A percentile compares a stretch with the other conserved stretches of the same genome.
Conservation (phyloP, 352 stramenopile genomes). For the Globisporangium middletonii region DNA sequence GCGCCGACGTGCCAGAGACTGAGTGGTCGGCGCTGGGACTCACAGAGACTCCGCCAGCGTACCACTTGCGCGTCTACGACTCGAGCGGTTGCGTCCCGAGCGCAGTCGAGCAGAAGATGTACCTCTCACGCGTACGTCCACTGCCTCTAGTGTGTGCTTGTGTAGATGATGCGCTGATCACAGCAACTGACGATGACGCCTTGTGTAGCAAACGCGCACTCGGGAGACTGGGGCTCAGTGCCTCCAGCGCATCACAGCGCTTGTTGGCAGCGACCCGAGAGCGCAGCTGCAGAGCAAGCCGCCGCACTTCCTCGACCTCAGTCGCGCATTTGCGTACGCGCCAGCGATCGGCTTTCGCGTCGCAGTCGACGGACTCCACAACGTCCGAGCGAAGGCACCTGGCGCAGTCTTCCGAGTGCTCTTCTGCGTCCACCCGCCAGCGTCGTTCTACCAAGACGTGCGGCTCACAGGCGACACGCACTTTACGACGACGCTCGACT, state of each 20-base stretch:
- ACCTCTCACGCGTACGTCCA: slow-evolving; percentile 33
- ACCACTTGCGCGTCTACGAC: slow-evolving; percentile 46
- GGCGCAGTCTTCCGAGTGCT: slow-evolving; percentile 49
- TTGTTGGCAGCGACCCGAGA: no score
- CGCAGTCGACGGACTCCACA: slow-evolving; percentile 59
- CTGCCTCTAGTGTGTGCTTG: no score
- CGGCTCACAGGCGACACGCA: slow-evolving; percentile 42
- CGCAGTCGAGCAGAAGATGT: slow-evolving; percentile 54
- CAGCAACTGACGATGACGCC: no score
- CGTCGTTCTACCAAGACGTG: slow-evolving; percentile 55
- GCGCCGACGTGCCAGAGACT: slow-evolving; percentile 29
- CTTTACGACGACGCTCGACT: slow-evolving; percentile 59
- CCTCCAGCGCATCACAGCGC: no score
- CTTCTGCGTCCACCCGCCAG: slow-evolving; percentile 43
- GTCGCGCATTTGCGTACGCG: slow-evolving; percentile 40
- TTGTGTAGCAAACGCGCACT: no score
- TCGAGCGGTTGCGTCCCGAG: slow-evolving; percentile 36
- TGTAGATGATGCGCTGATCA: not conserved
- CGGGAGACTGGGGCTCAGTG: no score
- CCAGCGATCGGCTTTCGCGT: slow-evolving; percentile 60
- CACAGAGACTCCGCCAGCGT: slow-evolving; percentile 33
- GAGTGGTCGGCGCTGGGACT: slow-evolving; percentile 59
- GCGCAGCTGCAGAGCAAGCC: slow-evolving; percentile 30
- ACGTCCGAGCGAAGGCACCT: slow-evolving; percentile 43
- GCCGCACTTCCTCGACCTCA: slow-evolving; percentile 33